Percentiles rank a stretch among this genome's conserved stretches.
These are phyloP conservation scores for Curvularia sp. DNA, from an alignment of 2,329 filamentous ascomycete genomes.

Conservation along the genomic window DNA sequence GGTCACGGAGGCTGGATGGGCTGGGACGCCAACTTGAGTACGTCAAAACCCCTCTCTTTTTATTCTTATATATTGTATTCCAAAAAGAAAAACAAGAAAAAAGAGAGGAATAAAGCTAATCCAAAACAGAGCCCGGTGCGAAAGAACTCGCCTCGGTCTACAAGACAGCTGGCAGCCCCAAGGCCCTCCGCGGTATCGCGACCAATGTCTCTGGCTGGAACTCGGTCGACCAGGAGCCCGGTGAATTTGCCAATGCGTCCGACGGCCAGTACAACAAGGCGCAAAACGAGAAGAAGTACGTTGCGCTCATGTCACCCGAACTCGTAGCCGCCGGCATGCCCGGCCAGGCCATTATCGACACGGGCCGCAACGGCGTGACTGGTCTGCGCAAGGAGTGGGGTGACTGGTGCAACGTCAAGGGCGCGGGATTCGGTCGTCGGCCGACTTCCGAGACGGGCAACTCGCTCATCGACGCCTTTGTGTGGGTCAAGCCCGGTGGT, in stretches of 20 bases:
- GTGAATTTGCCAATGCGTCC: constrained; percentile 46
- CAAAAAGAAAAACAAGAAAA: not conserved
- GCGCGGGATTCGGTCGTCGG: constrained; percentile 68
- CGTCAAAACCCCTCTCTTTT: constrained; percentile 12
- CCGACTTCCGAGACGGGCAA: constrained; percentile 67
- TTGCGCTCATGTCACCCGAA: constrained; percentile 60
- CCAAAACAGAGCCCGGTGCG: constrained; percentile 55
- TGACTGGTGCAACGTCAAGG: constrained; percentile 73
- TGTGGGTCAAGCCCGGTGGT: constrained; percentile 74
- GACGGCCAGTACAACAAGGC: constrained; percentile 53
- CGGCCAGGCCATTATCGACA: constrained; percentile 64
- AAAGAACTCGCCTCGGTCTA: constrained; percentile 59
- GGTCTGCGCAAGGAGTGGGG: constrained; percentile 63
- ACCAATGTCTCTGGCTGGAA: constrained; percentile 69
- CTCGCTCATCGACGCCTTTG: constrained; percentile 67
- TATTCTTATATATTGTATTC: not conserved
- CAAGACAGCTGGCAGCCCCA: constrained; percentile 57
- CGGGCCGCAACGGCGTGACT: constrained; percentile 64
- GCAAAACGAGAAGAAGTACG: constrained; percentile 62
- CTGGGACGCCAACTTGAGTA: constrained; percentile 66
- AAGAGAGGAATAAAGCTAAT: not conserved
- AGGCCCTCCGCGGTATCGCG: constrained; percentile 60
- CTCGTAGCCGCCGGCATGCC: constrained; percentile 59
- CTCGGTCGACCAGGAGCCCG: constrained; percentile 56
- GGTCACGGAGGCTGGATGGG: constrained; percentile 72